A percentile compares a stretch with the other conserved stretches of the same genome.
Evolutionary conservation across 345 rosid genomes (phyloP).

Genomic region (Aquilaria sinensis): DNA sequence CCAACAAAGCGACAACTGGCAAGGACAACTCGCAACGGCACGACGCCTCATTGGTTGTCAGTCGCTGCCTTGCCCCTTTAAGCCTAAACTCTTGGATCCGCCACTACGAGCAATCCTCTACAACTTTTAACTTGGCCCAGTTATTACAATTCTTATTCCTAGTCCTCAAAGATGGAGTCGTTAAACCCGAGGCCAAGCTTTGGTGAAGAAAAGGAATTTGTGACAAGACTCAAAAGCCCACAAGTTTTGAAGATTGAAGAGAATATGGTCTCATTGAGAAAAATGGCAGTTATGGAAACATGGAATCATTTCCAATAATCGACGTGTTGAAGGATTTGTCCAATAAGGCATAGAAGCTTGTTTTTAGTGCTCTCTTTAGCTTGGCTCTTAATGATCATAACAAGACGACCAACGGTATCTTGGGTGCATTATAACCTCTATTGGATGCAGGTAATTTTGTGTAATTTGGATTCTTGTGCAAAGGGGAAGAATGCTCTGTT

Average conservation of each 20-base stretch:
- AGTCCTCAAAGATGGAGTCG: constrained; percentile 45
- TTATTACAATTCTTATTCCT: constrained; percentile 49
- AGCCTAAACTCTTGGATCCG: constrained; percentile 48
- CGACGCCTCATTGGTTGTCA: too few species aligned
- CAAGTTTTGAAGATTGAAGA: constrained; percentile 53
- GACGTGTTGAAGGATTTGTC: constrained; percentile 63
- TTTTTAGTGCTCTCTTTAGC: constrained; percentile 68
- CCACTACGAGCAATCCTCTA: constrained; percentile 8
- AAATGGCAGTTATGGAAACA: constrained; percentile 43
- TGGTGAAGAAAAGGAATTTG: constrained; percentile 38
- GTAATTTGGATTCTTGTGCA: constrained; percentile 47
- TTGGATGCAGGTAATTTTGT: constrained; percentile 43
- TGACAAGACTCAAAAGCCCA: constrained; percentile 43
- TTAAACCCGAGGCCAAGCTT: constrained; percentile 15
- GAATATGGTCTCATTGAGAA: constrained; percentile 44
- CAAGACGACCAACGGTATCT: constrained; percentile 75
- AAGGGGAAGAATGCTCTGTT: constrained; percentile 55
- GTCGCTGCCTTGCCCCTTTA: constrained; percentile 19
- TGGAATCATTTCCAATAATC: constrained; percentile 44
- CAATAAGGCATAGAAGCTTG: constrained; percentile 69
- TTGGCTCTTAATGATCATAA: constrained; percentile 69
- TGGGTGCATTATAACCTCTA: constrained; percentile 82
- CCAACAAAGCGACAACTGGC: too few species aligned
- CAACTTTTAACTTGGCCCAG: constrained; percentile 48
- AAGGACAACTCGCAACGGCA: too few species aligned